Conservation (phyloP, 495 filamentous ascomycete genomes). For the Filosporella fistucella region DNA sequence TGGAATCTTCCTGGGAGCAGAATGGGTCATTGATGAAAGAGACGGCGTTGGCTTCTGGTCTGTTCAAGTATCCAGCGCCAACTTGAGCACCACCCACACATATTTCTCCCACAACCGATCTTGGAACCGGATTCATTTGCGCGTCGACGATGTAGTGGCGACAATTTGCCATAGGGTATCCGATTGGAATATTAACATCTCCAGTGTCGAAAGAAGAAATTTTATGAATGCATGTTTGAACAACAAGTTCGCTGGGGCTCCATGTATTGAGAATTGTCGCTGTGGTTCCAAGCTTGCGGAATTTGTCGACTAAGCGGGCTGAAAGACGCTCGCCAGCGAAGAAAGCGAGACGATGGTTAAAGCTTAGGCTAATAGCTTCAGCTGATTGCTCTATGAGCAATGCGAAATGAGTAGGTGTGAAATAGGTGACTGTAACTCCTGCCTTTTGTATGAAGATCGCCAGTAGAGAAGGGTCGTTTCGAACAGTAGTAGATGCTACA, state of each 20-base stretch:
- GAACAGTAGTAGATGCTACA: not conserved
- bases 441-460: conserved; percentile 23
- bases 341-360: not conserved
- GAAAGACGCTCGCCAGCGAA: not conserved
- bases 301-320: not conserved
- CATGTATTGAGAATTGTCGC: not conserved
- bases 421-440: conserved; percentile 25
- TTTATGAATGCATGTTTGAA: not conserved
- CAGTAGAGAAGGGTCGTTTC: conserved; percentile 14
- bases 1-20: conserved; percentile 16
- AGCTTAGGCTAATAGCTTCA: not conserved
- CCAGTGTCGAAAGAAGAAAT: not conserved
- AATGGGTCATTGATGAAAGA: conserved; percentile 34
- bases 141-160: conserved; percentile 40
- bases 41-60: conserved; percentile 8
- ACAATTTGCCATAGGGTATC: conserved; percentile 27
- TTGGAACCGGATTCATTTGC: conserved; percentile 31
- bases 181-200: conserved; percentile 11
- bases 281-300: not conserved
- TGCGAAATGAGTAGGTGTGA: conserved; percentile 29
- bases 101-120: conserved; percentile 31
- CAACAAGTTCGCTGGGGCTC: not conserved
- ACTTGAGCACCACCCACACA: conserved; percentile 33
- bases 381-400: conserved; percentile 21
- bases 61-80: conserved; percentile 30